Evolutionary conservation across 2,329 filamentous ascomycete species (phyloP).

Genomic region (Colletotrichum musicola): DNA sequence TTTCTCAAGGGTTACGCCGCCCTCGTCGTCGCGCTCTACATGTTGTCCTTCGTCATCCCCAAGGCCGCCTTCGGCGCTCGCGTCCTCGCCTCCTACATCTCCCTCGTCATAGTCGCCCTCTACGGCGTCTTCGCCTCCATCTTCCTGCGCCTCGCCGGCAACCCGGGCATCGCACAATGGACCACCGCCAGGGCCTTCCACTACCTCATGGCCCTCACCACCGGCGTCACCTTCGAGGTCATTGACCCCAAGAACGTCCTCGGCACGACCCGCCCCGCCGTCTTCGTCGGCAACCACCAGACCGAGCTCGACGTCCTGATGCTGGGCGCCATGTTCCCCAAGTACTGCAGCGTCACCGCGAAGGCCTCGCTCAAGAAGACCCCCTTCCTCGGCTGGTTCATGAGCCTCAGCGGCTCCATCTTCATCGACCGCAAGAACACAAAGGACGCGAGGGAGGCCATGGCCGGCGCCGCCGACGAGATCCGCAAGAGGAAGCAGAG

Average conservation of each 20-base stretch:
- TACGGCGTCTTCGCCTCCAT: conserved; percentile 85
- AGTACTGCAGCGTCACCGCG: conserved; percentile 91
- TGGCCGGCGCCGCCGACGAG: conserved; percentile 83
- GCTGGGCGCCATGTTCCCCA: conserved; percentile 89
- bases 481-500: conserved; percentile 80
- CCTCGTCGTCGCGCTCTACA: conserved; percentile 69
- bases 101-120: conserved; percentile 69
- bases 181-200: conserved; percentile 84
- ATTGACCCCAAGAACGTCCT: conserved; percentile 75
- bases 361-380: conserved; percentile 78
- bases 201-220: conserved; percentile 78
- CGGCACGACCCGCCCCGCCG: conserved; percentile 78
- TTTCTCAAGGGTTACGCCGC: conserved; percentile 65
- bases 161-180: conserved; percentile 87
- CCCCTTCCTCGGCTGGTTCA: conserved; percentile 96
- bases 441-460: conserved; percentile 84
- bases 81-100: conserved; percentile 73
- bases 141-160: conserved; percentile 76
- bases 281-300: conserved; percentile 96
- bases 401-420: conserved; percentile 85
- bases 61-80: conserved; percentile 78
- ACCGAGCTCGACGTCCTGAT: conserved; percentile 95
- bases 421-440: conserved; percentile 95
- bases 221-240: conserved; percentile 83
- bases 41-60: conserved; percentile 69